Base-by-base conservation (phyloP, 805 yeast genomes). In the Candida alai region DNA sequence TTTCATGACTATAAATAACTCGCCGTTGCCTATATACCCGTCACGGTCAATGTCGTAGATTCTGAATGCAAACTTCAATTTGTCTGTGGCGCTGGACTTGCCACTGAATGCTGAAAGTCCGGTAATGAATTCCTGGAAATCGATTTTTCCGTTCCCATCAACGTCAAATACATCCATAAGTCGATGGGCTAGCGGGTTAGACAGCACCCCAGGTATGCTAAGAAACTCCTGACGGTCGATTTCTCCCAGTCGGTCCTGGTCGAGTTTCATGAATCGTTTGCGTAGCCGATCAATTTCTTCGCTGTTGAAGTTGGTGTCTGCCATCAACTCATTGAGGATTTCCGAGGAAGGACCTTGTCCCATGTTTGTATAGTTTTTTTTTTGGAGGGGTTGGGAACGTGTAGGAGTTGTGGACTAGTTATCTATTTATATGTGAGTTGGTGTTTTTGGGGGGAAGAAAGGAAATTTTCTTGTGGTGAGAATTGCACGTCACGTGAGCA, bases 41-140 rank as follows among this genome's bases (percentile, higher is more conserved):
- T 93, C 99, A 36, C 87, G 73, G 59, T 93, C 99, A 43, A 93
- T 87, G 54, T 93, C 99, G 54, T 93, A 93, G 13, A 93, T 87
- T 51, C 80, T 84, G 62, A 93, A 93, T 8, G 96, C 93, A 65
- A 94, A 93, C 52, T 69, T 70, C 39, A 90, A 70, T 58, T 88
- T 90, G 45, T 87, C 97, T 35, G 78, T 81, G 31, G 78, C 77
- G 16, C 80, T 74, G 1, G 95, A 85, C 49, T 84, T 80, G 4
- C 89, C 82, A 34, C 95, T 84, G 52, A 93, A 93, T 3, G 89
- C 88, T 3, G 95, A 83, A 29, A 87, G 66, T 2, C 90, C 94
- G 4, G 81, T 68, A 30, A 94, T 84, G 58, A 93, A 93, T 60
- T 93, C 99, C 54, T 87, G 89, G 60, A 93, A 93, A 54, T 94